phyloP scores from a whole-genome alignment of 2,329 filamentous ascomycete genomes.

The Penicillium capsulatum region DNA sequence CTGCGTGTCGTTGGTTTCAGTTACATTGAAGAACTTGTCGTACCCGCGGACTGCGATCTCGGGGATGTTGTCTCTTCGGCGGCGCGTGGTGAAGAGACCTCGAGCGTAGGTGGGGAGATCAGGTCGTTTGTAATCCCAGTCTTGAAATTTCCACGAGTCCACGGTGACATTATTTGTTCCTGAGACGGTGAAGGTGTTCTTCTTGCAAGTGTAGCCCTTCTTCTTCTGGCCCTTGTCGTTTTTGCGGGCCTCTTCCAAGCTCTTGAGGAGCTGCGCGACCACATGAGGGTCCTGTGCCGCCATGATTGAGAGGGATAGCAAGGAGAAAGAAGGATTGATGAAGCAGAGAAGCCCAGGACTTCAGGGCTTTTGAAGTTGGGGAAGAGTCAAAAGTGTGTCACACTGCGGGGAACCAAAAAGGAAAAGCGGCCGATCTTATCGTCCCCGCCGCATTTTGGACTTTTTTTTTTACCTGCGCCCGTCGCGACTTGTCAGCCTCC shows the following conservation, averaged over 20 bases:
- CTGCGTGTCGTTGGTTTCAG: slow-evolving; percentile 73
- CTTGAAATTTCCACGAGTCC: slow-evolving; percentile 87
- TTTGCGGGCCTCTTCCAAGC: slow-evolving; percentile 53
- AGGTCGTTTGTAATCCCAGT: slow-evolving; percentile 90
- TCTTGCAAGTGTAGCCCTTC: slow-evolving; percentile 68
- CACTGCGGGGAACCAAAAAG: slow-evolving; percentile 23
- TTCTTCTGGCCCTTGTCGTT: slow-evolving; percentile 50
- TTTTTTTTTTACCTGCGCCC: slow-evolving; percentile 5
- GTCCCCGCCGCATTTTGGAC: not conserved
- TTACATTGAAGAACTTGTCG: slow-evolving; percentile 97
- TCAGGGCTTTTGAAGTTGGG: not conserved
- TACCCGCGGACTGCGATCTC: slow-evolving; percentile 89
- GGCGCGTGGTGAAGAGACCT: slow-evolving; percentile 82
- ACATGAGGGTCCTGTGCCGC: slow-evolving; percentile 62
- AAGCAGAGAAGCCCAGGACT: slow-evolving; percentile 10
- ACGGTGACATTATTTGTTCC: slow-evolving; percentile 65
- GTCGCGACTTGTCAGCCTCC: not conserved
- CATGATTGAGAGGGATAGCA: slow-evolving; percentile 6
- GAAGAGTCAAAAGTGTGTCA: slow-evolving; percentile 8
- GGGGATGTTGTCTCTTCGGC: slow-evolving; percentile 56
- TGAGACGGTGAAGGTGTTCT: slow-evolving; percentile 68
- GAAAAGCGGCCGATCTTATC: slow-evolving; percentile 9
- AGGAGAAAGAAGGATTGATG: not conserved
- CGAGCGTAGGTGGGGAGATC: slow-evolving; percentile 88
- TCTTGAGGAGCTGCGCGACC: slow-evolving; percentile 61